Conservation (phyloP, 176 grass and related monocot species). For the Cenchrus fungigraminus region DNA sequence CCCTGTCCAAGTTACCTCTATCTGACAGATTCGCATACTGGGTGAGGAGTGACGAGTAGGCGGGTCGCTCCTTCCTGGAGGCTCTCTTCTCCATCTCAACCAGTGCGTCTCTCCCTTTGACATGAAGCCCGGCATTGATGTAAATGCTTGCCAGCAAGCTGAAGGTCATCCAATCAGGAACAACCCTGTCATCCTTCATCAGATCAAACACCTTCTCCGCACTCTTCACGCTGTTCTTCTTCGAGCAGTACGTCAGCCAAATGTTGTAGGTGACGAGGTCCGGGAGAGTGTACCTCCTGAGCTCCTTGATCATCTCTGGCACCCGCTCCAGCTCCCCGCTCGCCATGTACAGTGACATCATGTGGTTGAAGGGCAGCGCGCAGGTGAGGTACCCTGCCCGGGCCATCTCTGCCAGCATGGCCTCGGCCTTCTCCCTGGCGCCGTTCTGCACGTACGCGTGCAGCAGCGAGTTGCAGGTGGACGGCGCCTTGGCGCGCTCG, state of each 20-base stretch:
- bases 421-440: constrained; percentile 63
- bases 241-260: constrained; percentile 72
- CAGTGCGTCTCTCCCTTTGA: constrained; percentile 57
- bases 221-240: constrained; percentile 53
- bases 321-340: constrained; percentile 58
- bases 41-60: constrained; percentile 74
- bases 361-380: constrained; percentile 81
- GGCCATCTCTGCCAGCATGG: constrained; percentile 76
- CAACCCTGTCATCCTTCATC: constrained; percentile 58
- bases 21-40: constrained; percentile 62
- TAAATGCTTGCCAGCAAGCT: constrained; percentile 77
- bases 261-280: constrained; percentile 82
- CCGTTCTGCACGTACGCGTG: constrained; percentile 68
- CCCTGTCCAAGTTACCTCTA: constrained; percentile 72
- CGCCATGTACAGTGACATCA: constrained; percentile 81
- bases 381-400: constrained; percentile 57
- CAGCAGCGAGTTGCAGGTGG: constrained; percentile 72
- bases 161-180: constrained; percentile 79
- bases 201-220: constrained; percentile 60
- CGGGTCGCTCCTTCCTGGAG: constrained; percentile 54
- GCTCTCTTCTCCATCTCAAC: constrained; percentile 76
- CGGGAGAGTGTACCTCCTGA: constrained; percentile 61
- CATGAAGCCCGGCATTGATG: constrained; percentile 57
- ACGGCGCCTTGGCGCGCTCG: constrained; percentile 68
- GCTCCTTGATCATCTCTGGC: constrained; percentile 59